Conservation (phyloP, 1,284 basidiomycete species). For the Leccinum discolor region DNA sequence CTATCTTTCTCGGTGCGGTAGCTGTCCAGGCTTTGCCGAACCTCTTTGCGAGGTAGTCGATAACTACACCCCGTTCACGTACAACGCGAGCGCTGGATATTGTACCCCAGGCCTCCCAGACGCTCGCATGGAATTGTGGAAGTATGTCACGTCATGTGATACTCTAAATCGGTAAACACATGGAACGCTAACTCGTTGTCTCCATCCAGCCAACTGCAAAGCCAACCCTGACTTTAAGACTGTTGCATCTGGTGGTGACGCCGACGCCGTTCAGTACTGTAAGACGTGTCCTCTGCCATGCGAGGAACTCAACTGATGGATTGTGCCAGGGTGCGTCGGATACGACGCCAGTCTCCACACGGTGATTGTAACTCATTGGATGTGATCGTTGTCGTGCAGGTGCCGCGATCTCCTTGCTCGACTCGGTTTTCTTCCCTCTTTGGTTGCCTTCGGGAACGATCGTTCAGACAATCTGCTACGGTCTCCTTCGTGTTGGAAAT, state of each 20-base stretch:
- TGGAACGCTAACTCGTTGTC: neutral
- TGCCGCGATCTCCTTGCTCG: constrained; percentile 55
- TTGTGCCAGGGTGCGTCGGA: constrained; percentile 37
- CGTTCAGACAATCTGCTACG: constrained; percentile 45
- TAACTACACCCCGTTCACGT: constrained; percentile 58
- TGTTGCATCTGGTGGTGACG: constrained; percentile 65
- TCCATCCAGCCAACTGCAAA: constrained; percentile 49
- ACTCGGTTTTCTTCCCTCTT: constrained; percentile 41
- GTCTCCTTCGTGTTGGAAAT: constrained; percentile 70
- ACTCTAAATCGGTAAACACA: neutral
- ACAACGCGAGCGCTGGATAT: constrained; percentile 58
- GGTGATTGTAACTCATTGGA: constrained; percentile 28
- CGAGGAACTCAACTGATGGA: neutral
- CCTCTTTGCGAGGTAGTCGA: constrained; percentile 31
- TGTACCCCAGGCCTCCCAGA: constrained; percentile 43
- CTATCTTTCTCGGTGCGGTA: constrained; percentile 14
- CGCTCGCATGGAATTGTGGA: constrained; percentile 62
- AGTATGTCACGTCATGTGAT: constrained; percentile 31
- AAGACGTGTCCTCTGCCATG: constrained; percentile 9
- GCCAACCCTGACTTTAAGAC: constrained; percentile 61
- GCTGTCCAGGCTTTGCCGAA: constrained; percentile 24
- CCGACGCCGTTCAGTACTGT: constrained; percentile 51
- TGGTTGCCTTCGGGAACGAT: constrained; percentile 35
- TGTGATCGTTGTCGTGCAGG: constrained; percentile 19
- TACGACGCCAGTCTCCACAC: constrained; percentile 33